phyloP scores from a whole-genome alignment of 305 asterid genomes.

The Stenogyne calaminthoides region DNA sequence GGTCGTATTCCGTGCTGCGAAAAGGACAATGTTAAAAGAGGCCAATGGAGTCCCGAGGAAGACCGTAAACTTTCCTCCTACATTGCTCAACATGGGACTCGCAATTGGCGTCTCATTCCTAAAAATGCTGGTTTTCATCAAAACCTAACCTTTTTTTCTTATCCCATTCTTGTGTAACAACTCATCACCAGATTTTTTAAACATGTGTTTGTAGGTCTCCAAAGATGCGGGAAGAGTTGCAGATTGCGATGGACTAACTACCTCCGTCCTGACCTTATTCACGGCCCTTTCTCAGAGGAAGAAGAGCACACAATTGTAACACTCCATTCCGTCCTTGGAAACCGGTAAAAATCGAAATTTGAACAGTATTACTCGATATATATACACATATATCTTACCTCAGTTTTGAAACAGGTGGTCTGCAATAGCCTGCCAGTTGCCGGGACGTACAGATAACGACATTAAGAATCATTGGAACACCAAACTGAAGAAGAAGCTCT shows the following conservation, averaged over 20 bases:
- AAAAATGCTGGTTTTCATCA: conserved; percentile 71
- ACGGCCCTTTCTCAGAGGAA: conserved; percentile 77
- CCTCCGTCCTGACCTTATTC: conserved; percentile 91
- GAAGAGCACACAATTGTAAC: conserved; percentile 87
- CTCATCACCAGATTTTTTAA: not conserved
- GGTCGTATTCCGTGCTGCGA: conserved; percentile 95
- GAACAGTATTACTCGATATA: not conserved
- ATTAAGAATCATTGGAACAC: conserved; percentile 99
- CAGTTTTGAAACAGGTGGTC: conserved; percentile 67
- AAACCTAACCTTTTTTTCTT: not conserved
- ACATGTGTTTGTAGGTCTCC: conserved; percentile 61
- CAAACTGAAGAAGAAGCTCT: conserved; percentile 74
- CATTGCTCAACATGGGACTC: conserved; percentile 94
- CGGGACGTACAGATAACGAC: conserved; percentile 94
- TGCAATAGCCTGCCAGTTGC: conserved; percentile 91
- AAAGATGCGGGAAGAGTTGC: conserved; percentile 92
- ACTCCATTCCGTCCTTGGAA: conserved; percentile 78
- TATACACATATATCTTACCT: not conserved
- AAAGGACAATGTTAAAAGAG: conserved; percentile 84
- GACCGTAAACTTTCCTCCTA: conserved; percentile 95
- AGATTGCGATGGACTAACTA: conserved; percentile 87
- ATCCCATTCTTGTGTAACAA: not conserved
- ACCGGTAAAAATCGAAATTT: conserved; percentile 48
- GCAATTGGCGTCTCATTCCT: conserved; percentile 99
- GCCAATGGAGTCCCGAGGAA: conserved; percentile 99